Base-by-base conservation (phyloP, 768 basidiomycete genomes). In the Exidia glandulosa region DNA sequence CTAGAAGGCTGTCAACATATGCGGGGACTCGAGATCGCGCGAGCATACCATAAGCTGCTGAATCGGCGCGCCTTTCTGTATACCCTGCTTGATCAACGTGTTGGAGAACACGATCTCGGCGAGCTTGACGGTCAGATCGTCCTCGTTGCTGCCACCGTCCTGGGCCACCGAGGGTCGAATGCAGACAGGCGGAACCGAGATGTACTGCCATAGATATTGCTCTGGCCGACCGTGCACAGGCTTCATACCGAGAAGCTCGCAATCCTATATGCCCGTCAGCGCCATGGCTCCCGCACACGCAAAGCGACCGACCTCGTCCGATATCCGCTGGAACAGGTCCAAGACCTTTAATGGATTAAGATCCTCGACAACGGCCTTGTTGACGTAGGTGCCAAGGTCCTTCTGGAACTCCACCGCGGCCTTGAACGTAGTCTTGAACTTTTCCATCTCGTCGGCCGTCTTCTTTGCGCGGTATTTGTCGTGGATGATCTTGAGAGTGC, bases 181-280 rank as follows among this genome's bases (percentile, higher is more conserved):
- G 69, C 93, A 94, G 23, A 96, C 93, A 0, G 96, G 96, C 41
- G 96, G 96, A 32, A 99, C 96, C 27, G 94, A 95, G 14, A 99
- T 83, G 71, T 97, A 99, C 72, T 98, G 95, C 95, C 96, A 99
- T 57, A 99, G 84, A 66, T 93, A 96, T 70, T 97, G 90, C 74
- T 99, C 96, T 10, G 96, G 96, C 58, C 96, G 76, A 54, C 95
- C 94, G 67, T 85, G 86, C 14, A 81, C 81, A 1, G 96, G 96
- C 60, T 90, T 85, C 60, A 98, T 72, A 2, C 96, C 95, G 12
- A 99, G 79, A 50, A 99, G 76, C 72, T 99, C 96, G 68, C 92
- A 95, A 66, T 99, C 96, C 90, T 95, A 63, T 32, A 56, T 2
- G 47, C 19, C 14, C 37, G 41, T 62, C 19, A 59, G 56, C 52